Conservation (phyloP, 2,329 filamentous ascomycete species). For the Colletotrichum tropicale region DNA sequence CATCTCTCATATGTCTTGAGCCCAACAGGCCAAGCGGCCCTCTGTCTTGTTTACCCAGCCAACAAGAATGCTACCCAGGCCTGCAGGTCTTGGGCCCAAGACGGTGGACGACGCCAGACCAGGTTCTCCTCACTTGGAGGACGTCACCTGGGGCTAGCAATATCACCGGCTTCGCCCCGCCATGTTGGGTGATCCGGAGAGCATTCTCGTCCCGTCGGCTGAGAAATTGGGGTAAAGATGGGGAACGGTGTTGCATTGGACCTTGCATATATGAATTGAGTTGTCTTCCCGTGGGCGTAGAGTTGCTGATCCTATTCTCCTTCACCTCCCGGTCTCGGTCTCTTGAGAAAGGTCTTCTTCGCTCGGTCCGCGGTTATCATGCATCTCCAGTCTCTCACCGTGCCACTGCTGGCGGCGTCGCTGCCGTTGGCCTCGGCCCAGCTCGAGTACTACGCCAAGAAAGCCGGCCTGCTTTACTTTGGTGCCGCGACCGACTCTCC, state of each 20-base stretch:
- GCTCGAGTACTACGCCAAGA: constrained; percentile 53
- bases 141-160: not conserved
- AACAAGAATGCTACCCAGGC: not conserved
- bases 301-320: not conserved
- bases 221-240: constrained; percentile 1
- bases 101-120: not conserved
- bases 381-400: constrained; percentile 23
- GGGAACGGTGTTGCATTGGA: not conserved
- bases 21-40: not conserved
- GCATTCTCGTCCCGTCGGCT: not conserved
- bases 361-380: constrained; percentile 19
- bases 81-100: constrained; percentile 11
- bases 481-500: constrained; percentile 64
- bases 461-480: constrained; percentile 62
- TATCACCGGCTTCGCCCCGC: not conserved
- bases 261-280: constrained; percentile 19
- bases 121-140: constrained; percentile 11
- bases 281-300: not conserved
- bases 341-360: not conserved
- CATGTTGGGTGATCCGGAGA: not conserved
- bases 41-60: not conserved
- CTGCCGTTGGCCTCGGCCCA: constrained; percentile 35
- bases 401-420: constrained; percentile 30
- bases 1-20: not conserved
- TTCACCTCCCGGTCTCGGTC: not conserved